Evolutionary conservation across 2,329 filamentous ascomycete species (phyloP).

Genomic region (Knufia petricola): DNA sequence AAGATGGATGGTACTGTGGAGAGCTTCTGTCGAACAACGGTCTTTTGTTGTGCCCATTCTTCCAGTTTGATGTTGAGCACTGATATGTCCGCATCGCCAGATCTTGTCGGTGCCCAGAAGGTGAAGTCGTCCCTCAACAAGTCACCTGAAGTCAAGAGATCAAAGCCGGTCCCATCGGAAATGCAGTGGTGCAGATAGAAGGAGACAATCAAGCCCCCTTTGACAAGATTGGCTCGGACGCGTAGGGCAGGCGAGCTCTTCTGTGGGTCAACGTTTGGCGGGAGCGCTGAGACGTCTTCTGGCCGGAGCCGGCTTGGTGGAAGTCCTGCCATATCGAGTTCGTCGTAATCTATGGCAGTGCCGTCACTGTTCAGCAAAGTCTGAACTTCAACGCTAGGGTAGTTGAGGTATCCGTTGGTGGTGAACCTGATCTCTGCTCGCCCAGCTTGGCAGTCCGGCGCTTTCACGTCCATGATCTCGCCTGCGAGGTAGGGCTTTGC

Average conservation of each 20-base stretch:
- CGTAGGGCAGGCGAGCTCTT: slow-evolving; percentile 18
- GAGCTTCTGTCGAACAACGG: slow-evolving; percentile 16
- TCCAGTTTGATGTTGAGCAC: slow-evolving; percentile 8
- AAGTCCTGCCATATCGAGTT: slow-evolving; percentile 15
- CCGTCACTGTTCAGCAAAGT: slow-evolving; percentile 15
- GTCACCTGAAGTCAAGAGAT: slow-evolving; percentile 17
- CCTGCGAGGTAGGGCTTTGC: slow-evolving; percentile 23
- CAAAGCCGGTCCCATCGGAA: slow-evolving; percentile 21
- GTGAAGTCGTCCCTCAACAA: slow-evolving; percentile 16
- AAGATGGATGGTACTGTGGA: slow-evolving; percentile 16
- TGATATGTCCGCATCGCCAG: not conserved
- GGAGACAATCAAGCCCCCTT: slow-evolving; percentile 21
- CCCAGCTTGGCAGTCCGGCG: slow-evolving; percentile 11
- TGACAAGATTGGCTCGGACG: slow-evolving; percentile 20
- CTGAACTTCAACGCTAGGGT: slow-evolving; percentile 16
- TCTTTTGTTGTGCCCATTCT: slow-evolving; percentile 17
- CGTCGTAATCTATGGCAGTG: slow-evolving; percentile 17
- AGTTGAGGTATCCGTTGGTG: slow-evolving; percentile 17
- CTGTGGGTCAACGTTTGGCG: slow-evolving; percentile 17
- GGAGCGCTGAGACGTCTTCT: slow-evolving; percentile 19
- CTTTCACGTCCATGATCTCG: slow-evolving; percentile 16
- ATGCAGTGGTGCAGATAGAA: slow-evolving; percentile 23
- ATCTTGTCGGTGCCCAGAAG: slow-evolving; percentile 12
- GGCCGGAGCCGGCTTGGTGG: slow-evolving; percentile 20
- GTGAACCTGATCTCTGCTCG: slow-evolving; percentile 21